These are phyloP conservation scores for Aegilops sharonensis DNA, from an alignment of 176 grass and related monocot genomes.

Conservation along the genomic window DNA sequence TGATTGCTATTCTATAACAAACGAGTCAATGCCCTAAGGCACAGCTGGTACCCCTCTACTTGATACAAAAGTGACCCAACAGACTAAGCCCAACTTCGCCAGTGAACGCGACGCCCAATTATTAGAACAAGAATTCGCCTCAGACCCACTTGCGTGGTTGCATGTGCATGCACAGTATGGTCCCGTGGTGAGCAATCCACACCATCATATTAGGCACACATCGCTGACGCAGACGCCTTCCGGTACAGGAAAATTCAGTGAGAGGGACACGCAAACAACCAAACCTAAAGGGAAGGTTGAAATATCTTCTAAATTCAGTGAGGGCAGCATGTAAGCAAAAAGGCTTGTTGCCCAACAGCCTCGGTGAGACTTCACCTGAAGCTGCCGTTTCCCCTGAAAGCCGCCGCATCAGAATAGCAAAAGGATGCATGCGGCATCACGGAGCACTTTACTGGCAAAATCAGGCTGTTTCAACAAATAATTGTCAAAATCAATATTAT, in stretches of 20 bases:
- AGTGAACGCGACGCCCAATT: not conserved
- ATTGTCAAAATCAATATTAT: conserved; percentile 32
- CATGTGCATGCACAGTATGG: conserved; percentile 4
- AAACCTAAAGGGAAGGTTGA: conserved; percentile 17
- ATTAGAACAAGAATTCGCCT: not conserved
- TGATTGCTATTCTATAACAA: not conserved
- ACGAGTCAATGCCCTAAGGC: not conserved
- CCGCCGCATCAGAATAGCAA: conserved; percentile 4
- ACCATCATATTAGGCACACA: conserved; percentile 16
- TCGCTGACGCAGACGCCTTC: conserved; percentile 30
- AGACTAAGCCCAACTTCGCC: conserved; percentile 1
- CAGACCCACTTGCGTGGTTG: no score
- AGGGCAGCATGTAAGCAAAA: conserved; percentile 4
- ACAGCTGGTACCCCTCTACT: not conserved
- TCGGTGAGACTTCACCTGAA: not conserved
- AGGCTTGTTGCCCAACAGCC: conserved; percentile 9
- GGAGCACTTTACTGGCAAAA: not conserved
- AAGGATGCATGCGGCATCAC: not conserved
- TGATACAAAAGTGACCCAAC: conserved; percentile 29
- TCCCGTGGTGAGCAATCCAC: conserved; percentile 24
- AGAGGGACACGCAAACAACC: conserved; percentile 35
- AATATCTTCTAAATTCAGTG: not conserved
- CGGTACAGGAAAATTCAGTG: not conserved
- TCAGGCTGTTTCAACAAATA: conserved; percentile 30
- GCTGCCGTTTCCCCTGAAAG: not conserved